These are phyloP conservation scores for Glarea lozoyensis DNA, from an alignment of 495 filamentous ascomycete species.

Conservation along the genomic window DNA sequence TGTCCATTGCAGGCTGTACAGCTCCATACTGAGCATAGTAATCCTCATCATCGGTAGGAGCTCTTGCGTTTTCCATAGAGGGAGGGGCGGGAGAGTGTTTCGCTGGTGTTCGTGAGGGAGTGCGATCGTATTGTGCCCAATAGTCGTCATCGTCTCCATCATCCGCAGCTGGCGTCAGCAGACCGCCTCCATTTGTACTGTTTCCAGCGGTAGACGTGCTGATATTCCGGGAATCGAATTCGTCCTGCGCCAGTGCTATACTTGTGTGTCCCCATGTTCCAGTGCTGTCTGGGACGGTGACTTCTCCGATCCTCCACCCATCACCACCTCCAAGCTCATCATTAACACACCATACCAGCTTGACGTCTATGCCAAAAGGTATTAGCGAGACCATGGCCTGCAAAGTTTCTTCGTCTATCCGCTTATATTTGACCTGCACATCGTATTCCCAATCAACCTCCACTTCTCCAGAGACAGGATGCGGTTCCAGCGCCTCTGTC, in stretches of 20 bases:
- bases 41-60: slow-evolving; percentile 55
- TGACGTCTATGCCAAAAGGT: slow-evolving; percentile 45
- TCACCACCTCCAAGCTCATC: slow-evolving; percentile 60
- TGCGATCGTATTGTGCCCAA: slow-evolving; percentile 90
- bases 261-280: slow-evolving; percentile 23
- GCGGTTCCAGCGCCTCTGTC: slow-evolving; percentile 66
- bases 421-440: slow-evolving; percentile 56
- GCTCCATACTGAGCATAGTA: slow-evolving; percentile 85
- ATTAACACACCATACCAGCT: slow-evolving; percentile 39
- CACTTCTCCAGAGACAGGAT: slow-evolving; percentile 87
- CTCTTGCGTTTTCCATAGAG: slow-evolving; percentile 60
- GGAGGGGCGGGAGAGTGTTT: slow-evolving; percentile 43
- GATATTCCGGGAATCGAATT: slow-evolving; percentile 24
- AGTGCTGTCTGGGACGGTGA: slow-evolving; percentile 47
- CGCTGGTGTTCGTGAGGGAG: slow-evolving; percentile 67
- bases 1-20: slow-evolving; percentile 88
- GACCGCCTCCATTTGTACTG: slow-evolving; percentile 6
- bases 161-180: slow-evolving; percentile 27
- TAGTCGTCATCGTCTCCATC: slow-evolving; percentile 86
- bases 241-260: slow-evolving; percentile 34
- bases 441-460: slow-evolving; percentile 58
- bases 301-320: slow-evolving; percentile 79
- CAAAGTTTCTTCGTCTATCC: slow-evolving; percentile 80
- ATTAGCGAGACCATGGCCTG: slow-evolving; percentile 52
- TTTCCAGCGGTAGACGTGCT: not conserved